Base-by-base conservation (phyloP, 1,139 yeast genomes). In the Geotrichum australiense region DNA sequence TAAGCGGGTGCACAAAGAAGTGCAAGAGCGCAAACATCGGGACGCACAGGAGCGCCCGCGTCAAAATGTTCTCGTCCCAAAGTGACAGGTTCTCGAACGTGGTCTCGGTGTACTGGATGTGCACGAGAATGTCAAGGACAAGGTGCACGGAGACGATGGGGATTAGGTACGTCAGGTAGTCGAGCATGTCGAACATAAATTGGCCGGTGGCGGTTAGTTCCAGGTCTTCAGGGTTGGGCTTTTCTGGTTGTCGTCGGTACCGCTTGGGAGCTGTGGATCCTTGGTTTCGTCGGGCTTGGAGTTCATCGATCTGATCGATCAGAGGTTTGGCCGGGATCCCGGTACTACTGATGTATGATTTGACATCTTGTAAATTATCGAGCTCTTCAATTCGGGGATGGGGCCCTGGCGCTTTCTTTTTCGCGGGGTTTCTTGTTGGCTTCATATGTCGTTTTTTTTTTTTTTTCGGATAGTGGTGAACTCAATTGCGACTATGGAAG, bases 71-170 rank as follows among this genome's bases (percentile, higher is more conserved):
- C 11, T 27, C 16, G 18, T 39, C 41, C 11, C 25, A 21, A 7
- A 26, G 38, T 3, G 45, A 39, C 6, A 60, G 50, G 25, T 49
- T 53, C 5, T 36, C 34, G 8, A 38, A 42, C n/a, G 41, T 35
- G 24, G 39, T 38, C 26, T 41, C 44, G n/a, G 43, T 55, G 42
- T 62, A 62, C 42, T 62, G 66, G 34, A 53, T 46, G 12, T 61
- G 55, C 5, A 62, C 64, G 8, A 62, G 51, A n/a, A 61, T 48
- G 39, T 62, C 63, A 28, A 62, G 49, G 8, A 56, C 57, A 14
- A 59, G 43, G 45, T 62, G 61, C 7, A 60, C 63, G 11, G 62
- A 53, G 19, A 60, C 48, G 35, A 62, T 44, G 4, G 66, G 65
- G 24, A 62, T 53, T 35, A 62, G 39, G 34, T 56, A 56, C 45